These are phyloP conservation scores for Colletotrichum lini DNA, from an alignment of 2,329 filamentous ascomycete species.

Conservation along the genomic window DNA sequence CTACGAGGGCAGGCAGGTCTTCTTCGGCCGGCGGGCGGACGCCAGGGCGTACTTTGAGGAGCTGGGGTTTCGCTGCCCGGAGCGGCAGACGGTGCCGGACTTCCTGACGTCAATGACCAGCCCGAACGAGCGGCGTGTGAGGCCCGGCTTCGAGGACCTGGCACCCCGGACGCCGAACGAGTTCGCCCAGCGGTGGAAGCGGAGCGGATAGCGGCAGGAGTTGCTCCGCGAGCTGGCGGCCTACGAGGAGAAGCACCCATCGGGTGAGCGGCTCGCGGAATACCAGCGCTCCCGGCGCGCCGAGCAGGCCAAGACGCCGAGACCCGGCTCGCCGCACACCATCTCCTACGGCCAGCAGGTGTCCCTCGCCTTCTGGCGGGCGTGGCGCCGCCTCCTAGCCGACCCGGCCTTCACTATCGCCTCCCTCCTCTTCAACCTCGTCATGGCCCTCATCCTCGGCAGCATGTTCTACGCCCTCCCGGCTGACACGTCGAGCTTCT, in stretches of 20 bases:
- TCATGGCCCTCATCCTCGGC: slow-evolving; percentile 72
- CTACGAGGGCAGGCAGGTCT: slow-evolving; percentile 78
- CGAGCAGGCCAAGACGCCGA: slow-evolving; percentile 69
- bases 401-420: slow-evolving; percentile 67
- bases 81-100: slow-evolving; percentile 74
- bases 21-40: slow-evolving; percentile 70
- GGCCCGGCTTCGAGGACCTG: slow-evolving; percentile 67
- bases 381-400: slow-evolving; percentile 76
- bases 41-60: slow-evolving; percentile 74
- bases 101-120: slow-evolving; percentile 80
- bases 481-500: slow-evolving; percentile 68
- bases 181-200: slow-evolving; percentile 75
- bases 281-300: slow-evolving; percentile 60
- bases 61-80: slow-evolving; percentile 71
- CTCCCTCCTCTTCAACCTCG: slow-evolving; percentile 51
- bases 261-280: not conserved
- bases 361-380: slow-evolving; percentile 68
- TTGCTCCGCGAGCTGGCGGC: slow-evolving; percentile 66
- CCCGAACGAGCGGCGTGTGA: slow-evolving; percentile 72
- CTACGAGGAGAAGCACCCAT: slow-evolving; percentile 42
- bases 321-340: slow-evolving; percentile 76
- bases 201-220: slow-evolving; percentile 72
- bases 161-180: slow-evolving; percentile 78
- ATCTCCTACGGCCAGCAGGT: slow-evolving; percentile 84
- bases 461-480: slow-evolving; percentile 76